phyloP scores from a whole-genome alignment of 2,329 filamentous ascomycete genomes.

The Fusarium nodosum region DNA sequence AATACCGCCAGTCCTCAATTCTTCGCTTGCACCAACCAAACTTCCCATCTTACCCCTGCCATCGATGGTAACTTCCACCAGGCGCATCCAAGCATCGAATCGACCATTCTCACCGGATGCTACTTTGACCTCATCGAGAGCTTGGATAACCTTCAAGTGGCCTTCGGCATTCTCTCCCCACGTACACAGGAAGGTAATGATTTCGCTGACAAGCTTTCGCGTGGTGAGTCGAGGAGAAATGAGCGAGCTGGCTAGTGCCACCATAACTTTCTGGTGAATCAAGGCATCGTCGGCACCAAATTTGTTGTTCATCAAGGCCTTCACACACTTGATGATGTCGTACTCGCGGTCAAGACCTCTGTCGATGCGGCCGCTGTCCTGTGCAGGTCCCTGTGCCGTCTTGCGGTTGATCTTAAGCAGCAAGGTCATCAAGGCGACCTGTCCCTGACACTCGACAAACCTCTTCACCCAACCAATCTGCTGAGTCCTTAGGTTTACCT shows the following conservation, averaged over 20 bases:
- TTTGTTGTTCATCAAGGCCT: constrained; percentile 99
- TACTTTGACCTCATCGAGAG: constrained; percentile 90
- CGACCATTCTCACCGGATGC: constrained; percentile 92
- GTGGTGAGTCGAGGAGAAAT: constrained; percentile 92
- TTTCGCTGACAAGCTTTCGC: constrained; percentile 93
- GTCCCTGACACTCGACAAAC: constrained; percentile 97
- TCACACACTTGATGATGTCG: constrained; percentile 97
- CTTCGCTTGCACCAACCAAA: constrained; percentile 94
- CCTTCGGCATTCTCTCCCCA: constrained; percentile 88
- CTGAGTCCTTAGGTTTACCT: constrained; percentile 94
- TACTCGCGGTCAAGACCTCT: constrained; percentile 93
- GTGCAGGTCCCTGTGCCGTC: constrained; percentile 78
- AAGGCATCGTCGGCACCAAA: constrained; percentile 97
- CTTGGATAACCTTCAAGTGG: constrained; percentile 92
- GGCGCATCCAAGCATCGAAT: constrained; percentile 98
- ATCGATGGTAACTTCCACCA: constrained; percentile 96
- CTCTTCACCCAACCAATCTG: constrained; percentile 97
- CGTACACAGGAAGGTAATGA: constrained; percentile 95
- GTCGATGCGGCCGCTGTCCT: constrained; percentile 71
- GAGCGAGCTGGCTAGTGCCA: constrained; percentile 87
- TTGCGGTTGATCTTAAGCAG: constrained; percentile 94
- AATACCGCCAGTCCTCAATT: constrained; percentile 94
- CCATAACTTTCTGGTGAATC: constrained; percentile 88
- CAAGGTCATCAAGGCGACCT: constrained; percentile 94
- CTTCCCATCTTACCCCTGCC: constrained; percentile 99